Evolutionary conservation across 148 eudicot species (phyloP), one percentile per base, ranked within the genome.

Genomic region (Persicaria maculosa): DNA sequence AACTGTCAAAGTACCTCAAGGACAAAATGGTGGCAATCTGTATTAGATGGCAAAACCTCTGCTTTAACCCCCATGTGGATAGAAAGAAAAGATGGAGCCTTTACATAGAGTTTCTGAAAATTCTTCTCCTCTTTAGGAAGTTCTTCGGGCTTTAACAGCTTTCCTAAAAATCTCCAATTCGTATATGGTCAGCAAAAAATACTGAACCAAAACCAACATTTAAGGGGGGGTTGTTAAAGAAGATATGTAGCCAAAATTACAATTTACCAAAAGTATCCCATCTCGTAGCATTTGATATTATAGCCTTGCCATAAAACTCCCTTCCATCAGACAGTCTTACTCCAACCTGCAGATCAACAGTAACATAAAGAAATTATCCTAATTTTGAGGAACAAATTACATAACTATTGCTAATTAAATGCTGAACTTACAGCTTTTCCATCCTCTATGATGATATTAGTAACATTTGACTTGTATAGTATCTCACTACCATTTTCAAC

Each of bases 241-340:
- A 59, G 9, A 55, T 2, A 20, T 45, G 62, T 74, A 71, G 72
- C 11, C 15, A n/a, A 43, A 55, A 48, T 45, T 19, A 36, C 72
- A 83, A 84, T 85, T 83, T 72, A 92, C 98, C 98, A 80, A 94
- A 94, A 15, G 98, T 94, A 77, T 94, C 98, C 98, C 98, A 94
- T 87, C 98, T 89, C 67, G 98, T 94, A 47, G 98, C 98, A 85
- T 91, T 94, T 64, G 98, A 94, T 75, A 94, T 86, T 72, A 94
- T 77, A 77, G 97, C 90, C 83, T 88, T 90, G 74, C 88, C 97
- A 81, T 85, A 85, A 71, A 87, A 86, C 46, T 88, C 84, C 47
- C 91, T 92, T 82, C 98, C 98, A 86, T 92, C 86, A 31, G 97
- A 88, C 72, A 94, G 81, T 62, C 83, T 90, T 68, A 91, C 98